Evolutionary conservation across 1,284 basidiomycete species (phyloP).

Genomic region (Trichosporon faecale): DNA sequence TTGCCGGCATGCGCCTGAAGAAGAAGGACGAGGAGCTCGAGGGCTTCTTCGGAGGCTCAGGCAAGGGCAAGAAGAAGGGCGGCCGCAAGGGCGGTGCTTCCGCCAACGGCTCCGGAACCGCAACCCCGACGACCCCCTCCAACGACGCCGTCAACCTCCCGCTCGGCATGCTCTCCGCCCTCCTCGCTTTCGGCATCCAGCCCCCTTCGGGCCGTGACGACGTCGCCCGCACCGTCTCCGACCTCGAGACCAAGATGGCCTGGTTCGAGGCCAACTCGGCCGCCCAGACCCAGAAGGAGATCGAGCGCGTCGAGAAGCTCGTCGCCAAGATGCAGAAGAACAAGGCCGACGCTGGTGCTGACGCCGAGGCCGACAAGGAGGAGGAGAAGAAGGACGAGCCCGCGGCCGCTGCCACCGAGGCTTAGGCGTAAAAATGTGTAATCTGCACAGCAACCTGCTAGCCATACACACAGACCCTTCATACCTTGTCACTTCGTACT

Average conservation of each 20-base stretch:
- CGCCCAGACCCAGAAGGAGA: conserved; percentile 60
- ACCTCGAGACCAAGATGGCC: conserved; percentile 88
- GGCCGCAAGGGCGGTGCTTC: conserved; percentile 59
- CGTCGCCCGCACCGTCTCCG: conserved; percentile 77
- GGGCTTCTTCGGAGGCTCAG: conserved; percentile 74
- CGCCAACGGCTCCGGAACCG: conserved; percentile 20
- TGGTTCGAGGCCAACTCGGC: conserved; percentile 77
- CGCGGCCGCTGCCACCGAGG: neutral
- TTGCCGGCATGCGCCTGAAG: conserved; percentile 69
- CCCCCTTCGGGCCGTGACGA: conserved; percentile 77
- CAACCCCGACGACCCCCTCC: conserved; percentile 35
- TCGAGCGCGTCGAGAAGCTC: conserved; percentile 63
- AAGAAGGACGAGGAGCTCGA: conserved; percentile 88
- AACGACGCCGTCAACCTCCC: conserved; percentile 69
- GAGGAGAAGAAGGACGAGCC: conserved; percentile 12
- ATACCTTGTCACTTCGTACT: conserved; percentile 9
- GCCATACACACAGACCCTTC: neutral
- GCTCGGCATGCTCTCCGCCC: conserved; percentile 77
- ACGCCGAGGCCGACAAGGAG: conserved; percentile 11
- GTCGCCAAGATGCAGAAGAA: conserved; percentile 57
- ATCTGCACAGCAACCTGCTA: neutral
- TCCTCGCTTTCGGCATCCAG: conserved; percentile 84
- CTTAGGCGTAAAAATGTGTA: conserved; percentile 6
- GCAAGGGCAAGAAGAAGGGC: conserved; percentile 64
- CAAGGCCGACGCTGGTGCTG: conserved; percentile 29